These are phyloP conservation scores for Calamus simplicifolius DNA, from an alignment of 176 grass and related monocot genomes.

Conservation along the genomic window DNA sequence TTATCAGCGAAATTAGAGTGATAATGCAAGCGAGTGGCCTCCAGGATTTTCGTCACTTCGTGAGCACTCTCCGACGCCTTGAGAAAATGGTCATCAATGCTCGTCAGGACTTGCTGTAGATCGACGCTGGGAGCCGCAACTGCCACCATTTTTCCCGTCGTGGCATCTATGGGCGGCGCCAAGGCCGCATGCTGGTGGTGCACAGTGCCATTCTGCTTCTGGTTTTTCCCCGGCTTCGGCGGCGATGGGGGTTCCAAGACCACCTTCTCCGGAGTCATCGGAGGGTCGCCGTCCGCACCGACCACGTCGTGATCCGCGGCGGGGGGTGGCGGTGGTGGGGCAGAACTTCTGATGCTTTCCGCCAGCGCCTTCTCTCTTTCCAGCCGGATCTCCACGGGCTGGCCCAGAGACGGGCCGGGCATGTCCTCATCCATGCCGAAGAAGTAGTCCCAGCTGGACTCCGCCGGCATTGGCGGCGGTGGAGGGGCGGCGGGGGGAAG, in stretches of 20 bases:
- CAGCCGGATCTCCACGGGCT: constrained; percentile 33
- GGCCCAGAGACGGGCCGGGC: constrained; percentile 37
- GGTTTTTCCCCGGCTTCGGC: constrained; percentile 45
- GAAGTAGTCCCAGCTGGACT: constrained; percentile 80
- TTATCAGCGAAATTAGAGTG: constrained; percentile 94
- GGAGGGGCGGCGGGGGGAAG: constrained; percentile 10
- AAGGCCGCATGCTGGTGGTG: constrained; percentile 85
- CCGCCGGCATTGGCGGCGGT: constrained; percentile 17
- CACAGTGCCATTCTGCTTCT: constrained; percentile 37
- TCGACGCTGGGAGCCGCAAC: constrained; percentile 33
- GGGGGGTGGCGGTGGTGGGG: constrained; percentile 36
- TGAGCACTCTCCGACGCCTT: constrained; percentile 70
- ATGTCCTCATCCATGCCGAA: constrained; percentile 69
- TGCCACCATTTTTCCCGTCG: constrained; percentile 35
- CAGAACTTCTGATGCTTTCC: constrained; percentile 31
- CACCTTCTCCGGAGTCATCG: constrained; percentile 45
- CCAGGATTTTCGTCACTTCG: constrained; percentile 74
- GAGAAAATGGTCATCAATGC: constrained; percentile 77
- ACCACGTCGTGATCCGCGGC: not conserved
- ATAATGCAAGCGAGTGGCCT: constrained; percentile 97
- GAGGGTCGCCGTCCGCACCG: constrained; percentile 35
- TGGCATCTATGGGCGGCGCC: constrained; percentile 43
- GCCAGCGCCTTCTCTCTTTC: constrained; percentile 33
- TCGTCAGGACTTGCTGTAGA: constrained; percentile 51
- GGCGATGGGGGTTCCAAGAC: constrained; percentile 31